Evolutionary conservation across 495 filamentous ascomycete genomes (phyloP), one percentile per base, ranked within the genome.

Genomic region (Amniculicola lignicola): DNA sequence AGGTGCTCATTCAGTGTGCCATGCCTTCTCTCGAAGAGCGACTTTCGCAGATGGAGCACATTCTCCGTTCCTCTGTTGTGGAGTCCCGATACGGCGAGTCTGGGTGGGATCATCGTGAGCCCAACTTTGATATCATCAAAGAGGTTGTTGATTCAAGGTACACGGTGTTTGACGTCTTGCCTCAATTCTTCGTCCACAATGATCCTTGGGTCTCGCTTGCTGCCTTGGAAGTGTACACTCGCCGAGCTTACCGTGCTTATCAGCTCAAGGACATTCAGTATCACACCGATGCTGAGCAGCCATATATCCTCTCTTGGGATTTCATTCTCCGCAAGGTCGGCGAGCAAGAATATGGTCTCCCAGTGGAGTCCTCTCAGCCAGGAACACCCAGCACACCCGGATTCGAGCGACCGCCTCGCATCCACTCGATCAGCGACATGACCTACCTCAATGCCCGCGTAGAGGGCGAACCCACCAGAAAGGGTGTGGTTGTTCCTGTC

Each of bases 101-200:
- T 36, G 90, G 92, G 37, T 96, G 89, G 90, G 91, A 95, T 44
- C 93, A 98, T 73, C 82, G 94, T 59, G 89, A 95, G 66, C 93
- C 93, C 15, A 84, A 86, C 67, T 73, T 90, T 43, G 82, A 89
- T 36, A 77, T 91, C 63, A 82, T 98, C 70, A 93, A 95, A 75
- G 93, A 98, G 69, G 93, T 98, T 38, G 88, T 98, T 40, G 93
- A 98, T 73, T 97, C 93, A 28, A 93, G 93, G 75, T 96, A 90
- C 74, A 97, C 91, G 38, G 91, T 98, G 54, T 96, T 96, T 65
- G 93, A 98, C 70, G 93, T 98, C 4, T 72, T 98, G 51, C 86
- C 92, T 7, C 82, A 84, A 35, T 98, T 98, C 81, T 98, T 98
- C 64, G 86, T 83, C 36, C 89, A 98, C 69, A 78, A 86, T 45